These are phyloP conservation scores for Anisodus acutangulus DNA, from an alignment of 257 asterid genomes.

Conservation along the genomic window DNA sequence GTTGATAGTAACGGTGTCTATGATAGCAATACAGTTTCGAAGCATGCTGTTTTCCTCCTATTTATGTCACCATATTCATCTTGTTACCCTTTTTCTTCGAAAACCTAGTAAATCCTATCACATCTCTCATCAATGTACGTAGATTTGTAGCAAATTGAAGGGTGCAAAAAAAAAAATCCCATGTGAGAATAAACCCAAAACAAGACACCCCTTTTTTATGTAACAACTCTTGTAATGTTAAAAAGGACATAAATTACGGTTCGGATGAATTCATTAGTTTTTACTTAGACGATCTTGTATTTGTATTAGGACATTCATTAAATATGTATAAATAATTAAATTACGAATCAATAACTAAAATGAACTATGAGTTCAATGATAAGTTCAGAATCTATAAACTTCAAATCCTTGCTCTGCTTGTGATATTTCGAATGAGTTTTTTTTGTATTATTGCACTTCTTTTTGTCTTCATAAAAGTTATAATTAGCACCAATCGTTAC, in stretches of 20 bases:
- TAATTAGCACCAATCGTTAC: not conserved
- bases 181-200: conserved; percentile 15
- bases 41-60: not conserved
- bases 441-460: not conserved
- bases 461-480: not conserved
- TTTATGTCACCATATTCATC: not conserved
- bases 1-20: not conserved
- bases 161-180: not conserved
- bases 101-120: not conserved
- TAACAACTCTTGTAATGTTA: conserved; percentile 6
- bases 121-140: not conserved
- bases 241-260: not conserved
- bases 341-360: not conserved
- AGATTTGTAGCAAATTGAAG: not conserved
- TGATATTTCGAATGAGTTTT: not conserved
- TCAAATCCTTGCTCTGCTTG: not conserved
- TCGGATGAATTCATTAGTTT: not conserved
- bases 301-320: not conserved
- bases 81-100: not conserved
- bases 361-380: not conserved
- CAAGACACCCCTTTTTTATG: not conserved
- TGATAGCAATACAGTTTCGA: not conserved
- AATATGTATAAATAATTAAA: not conserved
- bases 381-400: not conserved
- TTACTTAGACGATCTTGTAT: not conserved